phyloP scores from a whole-genome alignment of 108 stramenopile genomes.

The Nitzschia inconspicua region DNA sequence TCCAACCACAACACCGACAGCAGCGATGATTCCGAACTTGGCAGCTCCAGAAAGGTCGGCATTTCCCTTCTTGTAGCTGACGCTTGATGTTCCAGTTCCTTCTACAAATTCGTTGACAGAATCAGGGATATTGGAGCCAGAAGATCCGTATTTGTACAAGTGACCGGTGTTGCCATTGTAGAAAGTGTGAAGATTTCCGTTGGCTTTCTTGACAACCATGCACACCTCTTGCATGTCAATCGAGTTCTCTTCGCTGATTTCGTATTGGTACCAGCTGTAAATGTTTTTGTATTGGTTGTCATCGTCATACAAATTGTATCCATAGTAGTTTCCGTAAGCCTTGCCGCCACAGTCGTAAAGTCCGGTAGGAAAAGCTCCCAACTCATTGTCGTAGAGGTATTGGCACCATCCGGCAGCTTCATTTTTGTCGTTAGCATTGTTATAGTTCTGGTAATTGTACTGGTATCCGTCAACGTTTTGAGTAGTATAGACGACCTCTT shows the following conservation, averaged over 20 bases:
- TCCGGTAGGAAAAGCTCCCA: not conserved
- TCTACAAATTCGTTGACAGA: conserved; percentile 1
- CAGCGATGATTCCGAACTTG: not conserved
- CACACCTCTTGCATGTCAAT: conserved; percentile 29
- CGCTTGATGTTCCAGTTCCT: conserved; percentile 7
- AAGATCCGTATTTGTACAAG: conserved; percentile 24
- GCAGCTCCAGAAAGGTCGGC: conserved; percentile 6
- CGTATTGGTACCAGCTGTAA: conserved; percentile 39
- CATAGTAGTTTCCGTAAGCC: not conserved
- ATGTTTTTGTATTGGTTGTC: conserved; percentile 14
- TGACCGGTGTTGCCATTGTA: conserved; percentile 13
- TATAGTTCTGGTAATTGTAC: conserved; percentile 18
- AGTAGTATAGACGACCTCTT: conserved; percentile 23
- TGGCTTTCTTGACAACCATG: conserved; percentile 5
- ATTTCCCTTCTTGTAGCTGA: conserved; percentile 21
- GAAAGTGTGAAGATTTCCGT: conserved; percentile 18
- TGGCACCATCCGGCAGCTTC: conserved; percentile 22
- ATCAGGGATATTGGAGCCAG: conserved; percentile 7
- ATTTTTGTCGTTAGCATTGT: conserved; percentile 8
- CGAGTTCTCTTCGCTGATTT: conserved; percentile 20
- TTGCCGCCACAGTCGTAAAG: no score
- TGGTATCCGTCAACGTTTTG: conserved; percentile 13
- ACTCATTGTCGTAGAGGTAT: not conserved
- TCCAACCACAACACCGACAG: not conserved
- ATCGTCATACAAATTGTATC: not conserved